A percentile compares a stretch with the other conserved stretches of the same genome.
Evolutionary conservation across 352 stramenopile species (phyloP).

Genomic region (Peronosclerospora sorghi): DNA sequence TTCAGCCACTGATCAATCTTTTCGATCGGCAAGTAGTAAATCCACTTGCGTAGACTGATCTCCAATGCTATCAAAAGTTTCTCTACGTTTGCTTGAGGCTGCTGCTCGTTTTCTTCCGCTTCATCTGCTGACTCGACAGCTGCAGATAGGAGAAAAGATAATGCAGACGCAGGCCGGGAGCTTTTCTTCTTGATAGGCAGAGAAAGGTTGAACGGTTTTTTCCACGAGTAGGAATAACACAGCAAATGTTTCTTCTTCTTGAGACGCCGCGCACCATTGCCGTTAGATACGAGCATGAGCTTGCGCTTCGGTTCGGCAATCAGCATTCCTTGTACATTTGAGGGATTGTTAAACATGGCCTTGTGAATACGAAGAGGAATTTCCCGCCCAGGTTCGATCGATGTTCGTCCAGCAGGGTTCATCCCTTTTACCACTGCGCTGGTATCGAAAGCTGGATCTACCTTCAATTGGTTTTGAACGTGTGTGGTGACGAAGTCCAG

Average conservation of each 20-base stretch:
- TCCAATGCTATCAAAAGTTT: conserved; percentile 41
- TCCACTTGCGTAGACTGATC: conserved; percentile 43
- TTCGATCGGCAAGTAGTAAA: conserved; percentile 43
- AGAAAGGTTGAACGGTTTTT: conserved; percentile 59
- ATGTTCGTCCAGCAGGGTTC: conserved; percentile 16
- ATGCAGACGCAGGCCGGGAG: conserved; percentile 41
- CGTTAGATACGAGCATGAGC: conserved; percentile 55
- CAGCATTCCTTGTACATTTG: conserved; percentile 60
- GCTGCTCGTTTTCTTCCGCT: conserved; percentile 54
- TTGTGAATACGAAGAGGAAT: conserved; percentile 79
- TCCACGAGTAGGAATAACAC: conserved; percentile 72
- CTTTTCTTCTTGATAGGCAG: conserved; percentile 66
- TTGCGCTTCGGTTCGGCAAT: conserved; percentile 77
- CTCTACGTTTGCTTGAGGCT: conserved; percentile 52
- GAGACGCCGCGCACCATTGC: conserved; percentile 52
- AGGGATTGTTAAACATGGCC: conserved; percentile 74
- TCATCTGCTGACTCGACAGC: conserved; percentile 60
- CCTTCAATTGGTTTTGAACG: conserved; percentile 38
- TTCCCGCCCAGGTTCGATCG: conserved; percentile 28
- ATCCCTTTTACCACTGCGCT: conserved; percentile 24
- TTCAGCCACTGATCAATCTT: conserved; percentile 66
- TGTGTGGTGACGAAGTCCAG: conserved; percentile 57
- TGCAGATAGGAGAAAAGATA: conserved; percentile 73
- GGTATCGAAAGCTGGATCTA: conserved; percentile 17
- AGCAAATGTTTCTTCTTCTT: conserved; percentile 84